Conservation (phyloP, 345 rosid species). For the Eucalyptus fibrosa region DNA sequence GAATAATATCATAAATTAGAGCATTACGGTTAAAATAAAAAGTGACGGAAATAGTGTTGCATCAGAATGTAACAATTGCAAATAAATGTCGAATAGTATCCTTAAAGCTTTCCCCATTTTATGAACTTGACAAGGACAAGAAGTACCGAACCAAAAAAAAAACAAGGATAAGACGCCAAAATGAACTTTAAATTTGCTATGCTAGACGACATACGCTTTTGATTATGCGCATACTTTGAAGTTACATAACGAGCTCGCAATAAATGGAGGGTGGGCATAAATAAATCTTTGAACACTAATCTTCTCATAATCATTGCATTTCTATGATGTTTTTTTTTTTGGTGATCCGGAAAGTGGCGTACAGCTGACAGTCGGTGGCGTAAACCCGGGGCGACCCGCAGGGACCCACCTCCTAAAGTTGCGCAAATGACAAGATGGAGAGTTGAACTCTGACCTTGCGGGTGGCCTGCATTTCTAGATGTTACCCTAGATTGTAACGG, state of each 20-base stretch:
- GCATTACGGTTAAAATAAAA: background rate
- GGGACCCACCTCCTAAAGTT: too few relatives aligned
- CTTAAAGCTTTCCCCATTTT: background rate
- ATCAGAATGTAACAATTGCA: background rate
- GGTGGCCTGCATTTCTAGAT: background rate
- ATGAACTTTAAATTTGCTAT: background rate
- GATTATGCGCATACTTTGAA: background rate
- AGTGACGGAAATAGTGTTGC: background rate
- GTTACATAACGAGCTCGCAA: background rate
- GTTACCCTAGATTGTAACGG: background rate
- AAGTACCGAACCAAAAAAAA: background rate
- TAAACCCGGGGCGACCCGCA: rapidly evolving
- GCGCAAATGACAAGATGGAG: too few relatives aligned
- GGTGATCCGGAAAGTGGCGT: too few relatives aligned
- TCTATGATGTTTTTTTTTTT: background rate
- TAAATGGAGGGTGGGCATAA: background rate
- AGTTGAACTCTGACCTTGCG: too few relatives aligned
- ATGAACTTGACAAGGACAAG: background rate
- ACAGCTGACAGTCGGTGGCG: rapidly evolving
- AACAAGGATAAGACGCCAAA: background rate
- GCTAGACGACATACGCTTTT: background rate
- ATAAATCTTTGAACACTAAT: background rate
- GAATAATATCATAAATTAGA: background rate
- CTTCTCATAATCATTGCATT: background rate
- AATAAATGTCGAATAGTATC: background rate